Evolutionary conservation across 2,329 filamentous ascomycete species (phyloP).

Genomic region (Talaromyces albobiverticillius): DNA sequence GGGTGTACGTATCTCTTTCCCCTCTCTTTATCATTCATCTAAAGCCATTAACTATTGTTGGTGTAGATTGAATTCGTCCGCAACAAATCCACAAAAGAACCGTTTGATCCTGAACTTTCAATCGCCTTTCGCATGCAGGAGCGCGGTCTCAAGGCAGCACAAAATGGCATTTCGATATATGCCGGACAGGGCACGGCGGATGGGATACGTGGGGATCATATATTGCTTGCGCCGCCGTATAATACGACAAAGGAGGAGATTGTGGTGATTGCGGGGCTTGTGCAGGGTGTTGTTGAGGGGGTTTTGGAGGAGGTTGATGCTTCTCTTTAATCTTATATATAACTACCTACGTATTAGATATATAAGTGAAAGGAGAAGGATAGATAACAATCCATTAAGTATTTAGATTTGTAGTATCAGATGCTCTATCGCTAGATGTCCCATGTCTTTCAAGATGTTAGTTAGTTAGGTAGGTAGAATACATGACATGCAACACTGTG

Average conservation of each 20-base stretch:
- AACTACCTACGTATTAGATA: too few relatives aligned
- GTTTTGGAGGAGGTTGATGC: slow-evolving; percentile 34
- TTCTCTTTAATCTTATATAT: too few relatives aligned
- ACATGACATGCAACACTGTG: too few relatives aligned
- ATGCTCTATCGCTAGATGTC: too few relatives aligned
- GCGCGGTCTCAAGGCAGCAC: slow-evolving; percentile 41
- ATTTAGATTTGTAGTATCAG: too few relatives aligned
- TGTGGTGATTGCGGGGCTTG: slow-evolving; percentile 52
- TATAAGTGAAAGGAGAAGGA: too few relatives aligned
- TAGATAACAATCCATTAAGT: too few relatives aligned
- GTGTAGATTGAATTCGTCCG: slow-evolving; percentile 58
- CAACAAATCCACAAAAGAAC: slow-evolving; percentile 53
- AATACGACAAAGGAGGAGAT: slow-evolving; percentile 59
- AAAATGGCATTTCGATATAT: slow-evolving; percentile 61
- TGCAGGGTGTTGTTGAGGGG: slow-evolving; percentile 52
- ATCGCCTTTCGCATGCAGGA: slow-evolving; percentile 53
- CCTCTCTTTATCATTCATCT: too few relatives aligned
- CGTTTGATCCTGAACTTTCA: slow-evolving; percentile 46
- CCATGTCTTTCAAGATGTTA: too few relatives aligned
- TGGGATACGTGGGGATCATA: slow-evolving; percentile 61
- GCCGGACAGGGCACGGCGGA: slow-evolving; percentile 62
- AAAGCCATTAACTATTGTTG: too few relatives aligned
- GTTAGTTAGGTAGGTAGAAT: too few relatives aligned
- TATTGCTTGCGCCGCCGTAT: slow-evolving; percentile 68
- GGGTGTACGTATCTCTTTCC: slow-evolving; percentile 51